A percentile compares a stretch with the other conserved stretches of the same genome.
Evolutionary conservation across 148 eudicot genomes (phyloP).

Genomic region (Dianthus caryophyllus): DNA sequence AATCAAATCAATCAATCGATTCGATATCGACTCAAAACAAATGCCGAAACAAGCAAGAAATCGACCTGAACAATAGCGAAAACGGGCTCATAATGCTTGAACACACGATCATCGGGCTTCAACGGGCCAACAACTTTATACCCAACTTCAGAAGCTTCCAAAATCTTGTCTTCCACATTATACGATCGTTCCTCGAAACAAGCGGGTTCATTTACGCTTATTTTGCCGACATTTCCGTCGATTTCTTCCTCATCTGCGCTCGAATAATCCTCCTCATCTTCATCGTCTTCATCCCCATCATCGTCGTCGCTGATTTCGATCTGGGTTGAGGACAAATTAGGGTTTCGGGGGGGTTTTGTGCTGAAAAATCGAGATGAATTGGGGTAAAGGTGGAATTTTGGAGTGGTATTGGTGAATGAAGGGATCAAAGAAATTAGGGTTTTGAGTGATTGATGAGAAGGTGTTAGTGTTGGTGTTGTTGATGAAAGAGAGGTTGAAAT

Average conservation of each 20-base stretch:
- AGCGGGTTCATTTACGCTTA: slow-evolving; percentile 20
- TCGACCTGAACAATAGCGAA: slow-evolving; percentile 85
- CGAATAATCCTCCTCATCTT: slow-evolving; percentile 26
- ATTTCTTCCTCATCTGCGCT: slow-evolving; percentile 21
- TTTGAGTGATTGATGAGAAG: slow-evolving; percentile 25
- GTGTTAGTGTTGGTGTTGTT: slow-evolving; percentile 14
- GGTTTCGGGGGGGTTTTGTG: slow-evolving; percentile 10
- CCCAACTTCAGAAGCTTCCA: slow-evolving; percentile 72
- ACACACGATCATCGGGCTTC: slow-evolving; percentile 45
- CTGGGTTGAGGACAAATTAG: not conserved
- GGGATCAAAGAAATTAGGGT: slow-evolving; percentile 13
- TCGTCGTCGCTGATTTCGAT: slow-evolving; percentile 14
- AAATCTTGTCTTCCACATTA: slow-evolving; percentile 45
- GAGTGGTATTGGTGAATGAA: slow-evolving; percentile 14
- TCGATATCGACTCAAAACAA: not conserved
- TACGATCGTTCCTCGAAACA: slow-evolving; percentile 34
- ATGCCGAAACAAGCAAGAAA: not conserved
- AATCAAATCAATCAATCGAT: slow-evolving; percentile 9
- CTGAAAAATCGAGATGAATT: slow-evolving; percentile 20
- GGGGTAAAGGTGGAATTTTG: slow-evolving; percentile 10
- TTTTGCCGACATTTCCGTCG: slow-evolving; percentile 22
- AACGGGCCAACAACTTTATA: slow-evolving; percentile 75
- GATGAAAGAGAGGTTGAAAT: not conserved
- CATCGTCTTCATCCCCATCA: slow-evolving; percentile 20
- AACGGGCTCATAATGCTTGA: slow-evolving; percentile 63